Evolutionary conservation across 331 rosid species (phyloP), one percentile per base, ranked within the genome.

Genomic region (Malus hybrid): DNA sequence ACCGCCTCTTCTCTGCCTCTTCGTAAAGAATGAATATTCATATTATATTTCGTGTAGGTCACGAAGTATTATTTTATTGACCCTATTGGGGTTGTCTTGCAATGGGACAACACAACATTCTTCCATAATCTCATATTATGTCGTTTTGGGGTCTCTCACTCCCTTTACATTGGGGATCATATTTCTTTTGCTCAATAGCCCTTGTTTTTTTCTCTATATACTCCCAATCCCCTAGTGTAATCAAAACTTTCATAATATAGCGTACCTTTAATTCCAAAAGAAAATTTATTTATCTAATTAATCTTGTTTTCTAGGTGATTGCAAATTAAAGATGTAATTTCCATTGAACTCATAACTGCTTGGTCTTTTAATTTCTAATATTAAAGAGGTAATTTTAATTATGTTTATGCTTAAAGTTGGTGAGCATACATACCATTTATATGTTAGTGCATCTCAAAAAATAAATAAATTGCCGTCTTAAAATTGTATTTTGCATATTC

Each of bases 91-190:
- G 70, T 9, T 65, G 28, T 19, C 18, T 62, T 39, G 19, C 14
- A 10, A 19, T 12, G 63, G 48, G 59, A 78, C 81, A 78, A 54
- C 5, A 33, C 81, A 52, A 62, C 60, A 61, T 24, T 71, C 67
- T n/a, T 27, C 44, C 18, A 6, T 10, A 6, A 7, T 2, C 8
- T 70, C 9, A 4, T 57, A 10, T 22, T 13, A 7, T 32, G 57
- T 16, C 57, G 57, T 34, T 33, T 13, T 27, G 6, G 42, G 70
- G 57, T 18, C 56, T 33, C 27, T 9, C 33, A 3, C 34, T 57
- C 24, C n/a, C 27, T 42, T 22, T 22, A 15, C 63, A 12, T 16
- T 33, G 76, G 50, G 64, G 39, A 69, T 48, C 55, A 46, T 60
- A 7, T 15, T 50, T 52, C 7, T 52, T 52, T 16, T 6, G 3